Evolutionary conservation across 2,329 filamentous ascomycete genomes (phyloP).

Genomic region (Neobulgaria alba): DNA sequence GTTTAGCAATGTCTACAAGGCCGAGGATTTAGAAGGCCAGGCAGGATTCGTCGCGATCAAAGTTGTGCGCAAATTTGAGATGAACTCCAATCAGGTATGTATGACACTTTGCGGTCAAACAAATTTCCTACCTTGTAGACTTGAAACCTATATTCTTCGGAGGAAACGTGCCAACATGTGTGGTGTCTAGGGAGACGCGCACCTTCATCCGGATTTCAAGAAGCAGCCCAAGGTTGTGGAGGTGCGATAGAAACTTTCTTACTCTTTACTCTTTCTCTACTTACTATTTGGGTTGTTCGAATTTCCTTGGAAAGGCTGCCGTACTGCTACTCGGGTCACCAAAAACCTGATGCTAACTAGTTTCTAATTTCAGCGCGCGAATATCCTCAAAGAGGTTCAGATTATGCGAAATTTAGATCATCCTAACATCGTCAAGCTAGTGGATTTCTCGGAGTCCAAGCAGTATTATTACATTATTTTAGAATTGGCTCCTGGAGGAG

Average conservation of each 20-base stretch:
- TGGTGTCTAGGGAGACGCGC: slow-evolving; percentile 68
- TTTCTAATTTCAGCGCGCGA: slow-evolving; percentile 61
- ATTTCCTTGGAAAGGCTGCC: background rate
- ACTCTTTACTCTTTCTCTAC: slow-evolving; percentile 29
- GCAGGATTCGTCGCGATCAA: slow-evolving; percentile 89
- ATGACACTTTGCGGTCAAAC: slow-evolving; percentile 5
- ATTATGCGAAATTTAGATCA: slow-evolving; percentile 98
- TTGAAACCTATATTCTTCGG: background rate
- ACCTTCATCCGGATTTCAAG: slow-evolving; percentile 94
- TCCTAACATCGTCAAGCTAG: slow-evolving; percentile 87
- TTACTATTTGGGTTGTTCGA: slow-evolving; percentile 2
- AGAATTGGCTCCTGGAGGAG: slow-evolving; percentile 88
- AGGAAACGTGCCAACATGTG: slow-evolving; percentile 40
- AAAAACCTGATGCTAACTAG: slow-evolving; percentile 14
- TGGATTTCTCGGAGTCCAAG: slow-evolving; percentile 86
- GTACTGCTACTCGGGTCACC: too few species aligned
- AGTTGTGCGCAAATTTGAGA: slow-evolving; percentile 96
- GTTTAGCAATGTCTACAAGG: slow-evolving; percentile 97
- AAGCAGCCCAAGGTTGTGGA: slow-evolving; percentile 92
- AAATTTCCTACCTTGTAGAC: background rate
- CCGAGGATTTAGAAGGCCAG: slow-evolving; percentile 63
- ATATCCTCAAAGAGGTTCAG: slow-evolving; percentile 96
- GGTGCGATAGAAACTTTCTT: slow-evolving; percentile 80
- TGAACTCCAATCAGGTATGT: slow-evolving; percentile 98
- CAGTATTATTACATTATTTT: slow-evolving; percentile 98